Conservation (phyloP, 495 filamentous ascomycete genomes). For the Monascus purpureus region DNA sequence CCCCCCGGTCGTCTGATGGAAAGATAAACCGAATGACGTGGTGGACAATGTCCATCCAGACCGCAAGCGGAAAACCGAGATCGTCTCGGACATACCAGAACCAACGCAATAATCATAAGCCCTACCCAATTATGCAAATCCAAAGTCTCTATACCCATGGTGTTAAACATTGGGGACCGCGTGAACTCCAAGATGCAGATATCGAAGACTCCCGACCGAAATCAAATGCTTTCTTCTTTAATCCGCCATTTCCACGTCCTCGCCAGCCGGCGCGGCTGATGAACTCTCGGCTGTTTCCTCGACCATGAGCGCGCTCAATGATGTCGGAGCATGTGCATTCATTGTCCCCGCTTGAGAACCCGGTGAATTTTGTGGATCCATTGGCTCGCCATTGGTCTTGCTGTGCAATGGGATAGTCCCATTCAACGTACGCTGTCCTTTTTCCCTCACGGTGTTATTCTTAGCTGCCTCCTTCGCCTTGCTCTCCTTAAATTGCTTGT, state of each 20-base stretch:
- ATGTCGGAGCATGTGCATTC: conserved; percentile 10
- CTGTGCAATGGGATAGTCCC: conserved; percentile 11
- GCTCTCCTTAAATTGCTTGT: conserved; percentile 62
- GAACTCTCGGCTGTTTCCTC: conserved; percentile 19
- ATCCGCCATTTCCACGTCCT: conserved; percentile 47
- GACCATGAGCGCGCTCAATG: conserved; percentile 25
- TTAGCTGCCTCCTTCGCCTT: conserved; percentile 34
- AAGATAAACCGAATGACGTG: no score
- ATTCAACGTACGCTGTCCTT: conserved; percentile 41
- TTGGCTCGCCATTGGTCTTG: conserved; percentile 19
- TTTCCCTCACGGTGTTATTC: conserved; percentile 24
- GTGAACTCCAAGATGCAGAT: background rate
- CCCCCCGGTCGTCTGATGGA: no score
- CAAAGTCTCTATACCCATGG: no score
- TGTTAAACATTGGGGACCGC: no score
- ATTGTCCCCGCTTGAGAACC: conserved; percentile 17
- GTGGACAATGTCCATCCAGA: no score
- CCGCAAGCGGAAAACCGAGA: no score
- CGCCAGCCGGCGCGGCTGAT: conserved; percentile 6
- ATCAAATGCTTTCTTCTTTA: conserved; percentile 3
- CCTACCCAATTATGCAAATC: background rate
- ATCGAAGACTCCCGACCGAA: conserved; percentile 1
- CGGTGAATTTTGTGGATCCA: conserved; percentile 8
- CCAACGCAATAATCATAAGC: no score
- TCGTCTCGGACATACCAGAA: no score